phyloP scores from a whole-genome alignment of 257 asterid genomes.

The Solanum neorickii region DNA sequence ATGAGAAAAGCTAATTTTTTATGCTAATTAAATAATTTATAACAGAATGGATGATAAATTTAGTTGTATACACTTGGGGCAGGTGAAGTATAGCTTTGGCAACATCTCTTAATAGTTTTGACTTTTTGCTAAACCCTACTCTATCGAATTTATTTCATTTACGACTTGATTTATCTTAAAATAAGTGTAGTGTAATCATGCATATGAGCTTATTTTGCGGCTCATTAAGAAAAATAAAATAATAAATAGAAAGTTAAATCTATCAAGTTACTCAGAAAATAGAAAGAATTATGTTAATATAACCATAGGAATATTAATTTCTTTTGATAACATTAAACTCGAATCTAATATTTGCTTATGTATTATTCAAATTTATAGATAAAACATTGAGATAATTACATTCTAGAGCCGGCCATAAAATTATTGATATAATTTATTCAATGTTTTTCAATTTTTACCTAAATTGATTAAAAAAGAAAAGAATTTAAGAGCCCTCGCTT shows the following conservation, averaged over 20 bases:
- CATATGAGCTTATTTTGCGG: background rate
- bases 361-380: too few relatives aligned
- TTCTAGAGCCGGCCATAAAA: background rate
- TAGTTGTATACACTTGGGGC: background rate
- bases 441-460: background rate
- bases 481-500: background rate
- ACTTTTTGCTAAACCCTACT: background rate
- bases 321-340: background rate
- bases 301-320: background rate
- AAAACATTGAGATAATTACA: background rate
- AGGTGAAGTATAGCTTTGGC: background rate
- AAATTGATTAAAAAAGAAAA: background rate
- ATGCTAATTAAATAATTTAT: background rate
- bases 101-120: background rate
- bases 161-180: too few relatives aligned
- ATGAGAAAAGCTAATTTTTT: background rate
- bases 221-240: background rate
- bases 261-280: background rate
- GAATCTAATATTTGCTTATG: background rate
- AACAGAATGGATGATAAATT: background rate
- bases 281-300: background rate
- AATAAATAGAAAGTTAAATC: too few relatives aligned
- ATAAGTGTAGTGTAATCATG: too few relatives aligned
- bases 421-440: background rate
- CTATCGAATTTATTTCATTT: background rate